Percentiles rank a stretch among this genome's conserved stretches.
Evolutionary conservation across 2,329 filamentous ascomycete genomes (phyloP).

Genomic region (Venturiaceae sp.): DNA sequence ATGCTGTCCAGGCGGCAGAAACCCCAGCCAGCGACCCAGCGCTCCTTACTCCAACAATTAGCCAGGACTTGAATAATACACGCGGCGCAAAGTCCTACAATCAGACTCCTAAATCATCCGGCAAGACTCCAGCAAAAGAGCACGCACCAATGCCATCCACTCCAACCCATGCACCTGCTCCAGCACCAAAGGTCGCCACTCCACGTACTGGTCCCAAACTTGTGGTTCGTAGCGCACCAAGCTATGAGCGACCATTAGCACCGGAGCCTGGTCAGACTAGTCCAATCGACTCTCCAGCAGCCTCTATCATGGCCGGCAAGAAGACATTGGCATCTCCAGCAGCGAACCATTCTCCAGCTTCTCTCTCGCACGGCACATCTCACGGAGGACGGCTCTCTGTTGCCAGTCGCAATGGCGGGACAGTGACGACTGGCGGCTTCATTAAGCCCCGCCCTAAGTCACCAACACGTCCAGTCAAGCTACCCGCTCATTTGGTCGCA

Average conservation of each 20-base stretch:
- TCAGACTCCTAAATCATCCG: neutral
- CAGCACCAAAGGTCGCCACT: neutral
- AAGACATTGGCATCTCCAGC: neutral
- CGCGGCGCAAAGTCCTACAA: neutral
- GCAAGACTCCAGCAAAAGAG: neutral
- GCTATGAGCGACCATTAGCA: neutral
- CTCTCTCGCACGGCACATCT: neutral
- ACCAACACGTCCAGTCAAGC: conserved; percentile 56
- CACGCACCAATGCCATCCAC: neutral
- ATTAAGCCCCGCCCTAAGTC: conserved; percentile 41
- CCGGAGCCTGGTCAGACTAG: neutral
- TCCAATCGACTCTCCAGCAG: neutral
- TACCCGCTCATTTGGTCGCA: conserved; percentile 58
- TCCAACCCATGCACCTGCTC: neutral
- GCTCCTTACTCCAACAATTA: neutral
- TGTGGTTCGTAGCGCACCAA: neutral
- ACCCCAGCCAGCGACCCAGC: neutral
- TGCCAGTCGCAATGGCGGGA: neutral
- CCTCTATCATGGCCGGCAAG: neutral
- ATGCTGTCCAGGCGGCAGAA: neutral
- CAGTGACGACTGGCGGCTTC: conserved; percentile 16
- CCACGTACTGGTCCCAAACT: neutral
- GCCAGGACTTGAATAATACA: neutral
- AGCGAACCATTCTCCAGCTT: neutral
- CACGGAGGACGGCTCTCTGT: neutral